Percentiles rank a stretch among this genome's conserved stretches.
phyloP scores from a whole-genome alignment of 164 flowering plant genomes.

The Magnolia changhungtana region DNA sequence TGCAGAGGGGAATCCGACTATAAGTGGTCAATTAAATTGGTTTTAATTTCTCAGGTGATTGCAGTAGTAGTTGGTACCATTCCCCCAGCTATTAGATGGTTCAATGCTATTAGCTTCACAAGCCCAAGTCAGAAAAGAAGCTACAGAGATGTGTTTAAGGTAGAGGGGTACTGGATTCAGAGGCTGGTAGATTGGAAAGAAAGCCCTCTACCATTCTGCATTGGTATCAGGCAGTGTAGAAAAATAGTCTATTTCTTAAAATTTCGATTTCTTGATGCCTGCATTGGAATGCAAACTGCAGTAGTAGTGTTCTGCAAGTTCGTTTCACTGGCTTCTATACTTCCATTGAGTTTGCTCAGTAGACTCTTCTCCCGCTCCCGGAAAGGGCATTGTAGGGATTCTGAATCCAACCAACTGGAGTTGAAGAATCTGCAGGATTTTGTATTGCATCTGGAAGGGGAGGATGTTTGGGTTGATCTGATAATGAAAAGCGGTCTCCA shows the following conservation, averaged over 20 bases:
- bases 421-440: slow-evolving; percentile 31
- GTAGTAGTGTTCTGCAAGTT: no score
- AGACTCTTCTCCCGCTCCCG: slow-evolving; percentile 8
- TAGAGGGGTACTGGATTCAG: slow-evolving; percentile 49
- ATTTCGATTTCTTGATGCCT: background rate
- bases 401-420: slow-evolving; percentile 22
- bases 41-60: no score
- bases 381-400: slow-evolving; percentile 1
- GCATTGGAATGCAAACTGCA: no score
- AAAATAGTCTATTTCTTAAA: background rate
- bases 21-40: no score
- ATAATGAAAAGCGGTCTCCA: slow-evolving; percentile 30
- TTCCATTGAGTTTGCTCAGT: no score
- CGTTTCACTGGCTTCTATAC: no score
- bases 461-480: slow-evolving; percentile 37
- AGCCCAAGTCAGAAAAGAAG: no score
- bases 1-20: no score
- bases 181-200: slow-evolving; percentile 38
- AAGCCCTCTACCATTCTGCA: background rate
- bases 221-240: background rate
- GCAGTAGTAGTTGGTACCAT: no score
- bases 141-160: slow-evolving; percentile 11
- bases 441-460: slow-evolving; percentile 60
- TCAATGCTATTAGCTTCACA: no score
- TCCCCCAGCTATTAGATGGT: no score